These are phyloP conservation scores for Xylariaceae sp. DNA, from an alignment of 2,329 filamentous ascomycete genomes.

Conservation along the genomic window DNA sequence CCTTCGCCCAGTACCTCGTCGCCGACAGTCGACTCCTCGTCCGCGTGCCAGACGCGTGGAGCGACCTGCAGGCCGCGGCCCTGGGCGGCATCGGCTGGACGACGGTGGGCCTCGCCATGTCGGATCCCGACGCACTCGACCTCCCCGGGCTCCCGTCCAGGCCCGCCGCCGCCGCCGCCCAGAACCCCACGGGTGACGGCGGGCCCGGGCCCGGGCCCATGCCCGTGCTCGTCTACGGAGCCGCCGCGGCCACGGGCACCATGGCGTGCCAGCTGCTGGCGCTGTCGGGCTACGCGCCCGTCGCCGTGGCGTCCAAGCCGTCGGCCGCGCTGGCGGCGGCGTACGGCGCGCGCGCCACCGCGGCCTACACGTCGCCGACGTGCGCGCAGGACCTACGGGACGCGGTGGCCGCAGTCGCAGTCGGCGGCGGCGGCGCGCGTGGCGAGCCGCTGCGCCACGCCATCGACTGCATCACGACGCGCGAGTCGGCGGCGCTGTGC, in stretches of 20 bases:
- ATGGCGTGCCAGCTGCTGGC: constrained; percentile 23
- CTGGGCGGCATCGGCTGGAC: constrained; percentile 19
- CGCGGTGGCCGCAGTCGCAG: not conserved
- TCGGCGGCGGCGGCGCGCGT: too few species aligned
- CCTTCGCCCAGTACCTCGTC: constrained; percentile 9
- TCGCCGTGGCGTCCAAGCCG: not conserved
- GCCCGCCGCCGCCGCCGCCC: too few species aligned
- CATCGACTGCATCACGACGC: constrained; percentile 25
- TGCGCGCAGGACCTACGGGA: constrained; percentile 6
- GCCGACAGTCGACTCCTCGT: constrained; percentile 7
- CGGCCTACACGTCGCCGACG: constrained; percentile 14
- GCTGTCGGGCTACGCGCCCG: constrained; percentile 4
- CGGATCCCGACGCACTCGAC: constrained; percentile 2
- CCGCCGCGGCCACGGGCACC: constrained; percentile 20
- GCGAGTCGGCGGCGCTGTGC: constrained; percentile 19
- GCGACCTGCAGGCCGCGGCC: constrained; percentile 14
- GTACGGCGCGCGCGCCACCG: constrained; percentile 15
- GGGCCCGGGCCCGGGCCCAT: not conserved
- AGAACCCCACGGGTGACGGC: too few species aligned
- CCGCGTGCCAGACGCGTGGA: constrained; percentile 12
- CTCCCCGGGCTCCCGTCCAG: constrained; percentile 5
- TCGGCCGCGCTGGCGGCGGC: constrained; percentile 10
- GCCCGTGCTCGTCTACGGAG: constrained; percentile 24
- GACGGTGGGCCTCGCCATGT: constrained; percentile 14
- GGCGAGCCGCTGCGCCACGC: constrained; percentile 14